Evolutionary conservation across 78 protist species (phyloP).

Genomic region (Tieghemostelium lacteum): DNA sequence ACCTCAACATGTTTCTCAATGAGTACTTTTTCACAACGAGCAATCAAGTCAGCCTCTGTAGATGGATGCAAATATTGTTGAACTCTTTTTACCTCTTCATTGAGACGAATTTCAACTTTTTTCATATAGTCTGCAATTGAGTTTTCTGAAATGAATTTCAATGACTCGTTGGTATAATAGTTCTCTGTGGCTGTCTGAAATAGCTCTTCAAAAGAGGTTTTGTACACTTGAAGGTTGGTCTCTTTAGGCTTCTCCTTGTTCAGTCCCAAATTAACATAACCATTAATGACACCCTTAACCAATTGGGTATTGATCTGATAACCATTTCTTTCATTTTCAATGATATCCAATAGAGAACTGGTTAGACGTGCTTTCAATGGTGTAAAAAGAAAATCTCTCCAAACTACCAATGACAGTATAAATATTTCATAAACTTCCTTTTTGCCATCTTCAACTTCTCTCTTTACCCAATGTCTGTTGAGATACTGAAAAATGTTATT

Average conservation of each 20-base stretch:
- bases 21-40: conserved; percentile 77
- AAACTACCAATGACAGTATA: conserved; percentile 83
- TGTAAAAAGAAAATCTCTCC: conserved; percentile 85
- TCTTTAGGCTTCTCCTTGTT: conserved; percentile 78
- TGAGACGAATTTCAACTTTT: conserved; percentile 85
- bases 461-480: conserved; percentile 88
- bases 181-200: conserved; percentile 83
- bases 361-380: conserved; percentile 80
- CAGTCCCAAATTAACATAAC: conserved; percentile 84
- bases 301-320: conserved; percentile 81
- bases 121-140: conserved; percentile 87
- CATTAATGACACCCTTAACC: conserved; percentile 75
- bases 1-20: conserved; percentile 69
- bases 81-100: conserved; percentile 81
- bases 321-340: conserved; percentile 87
- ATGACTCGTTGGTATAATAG: conserved; percentile 82
- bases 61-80: conserved; percentile 75
- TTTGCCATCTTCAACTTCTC: conserved; percentile 85
- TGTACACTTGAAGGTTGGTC: conserved; percentile 80
- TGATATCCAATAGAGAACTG: conserved; percentile 79
- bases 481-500: conserved; percentile 83
- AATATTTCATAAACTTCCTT: conserved; percentile 80
- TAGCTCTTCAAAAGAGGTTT: conserved; percentile 77
- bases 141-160: conserved; percentile 79
- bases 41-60: conserved; percentile 52